phyloP scores from a whole-genome alignment of 306 rosid genomes.

The Sesbania bispinosa region DNA sequence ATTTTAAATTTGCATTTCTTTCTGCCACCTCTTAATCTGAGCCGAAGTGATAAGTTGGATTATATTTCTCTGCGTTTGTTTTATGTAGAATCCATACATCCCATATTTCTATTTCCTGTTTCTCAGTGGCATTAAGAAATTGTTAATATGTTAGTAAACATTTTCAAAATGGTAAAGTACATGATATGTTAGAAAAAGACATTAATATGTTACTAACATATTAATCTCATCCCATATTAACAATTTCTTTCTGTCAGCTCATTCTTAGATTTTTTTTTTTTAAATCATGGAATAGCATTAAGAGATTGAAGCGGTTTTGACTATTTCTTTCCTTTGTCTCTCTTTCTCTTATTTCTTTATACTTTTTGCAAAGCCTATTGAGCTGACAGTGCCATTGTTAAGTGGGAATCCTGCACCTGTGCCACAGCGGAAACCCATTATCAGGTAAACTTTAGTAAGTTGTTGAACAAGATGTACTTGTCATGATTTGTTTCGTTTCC shows the following conservation, averaged over 20 bases:
- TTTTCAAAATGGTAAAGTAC: no score
- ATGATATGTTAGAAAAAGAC: no score
- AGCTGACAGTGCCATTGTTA: conserved; percentile 43
- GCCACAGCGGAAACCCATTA: conserved; percentile 57
- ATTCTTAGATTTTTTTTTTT: no score
- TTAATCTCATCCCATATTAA: no score
- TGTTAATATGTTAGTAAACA: no score
- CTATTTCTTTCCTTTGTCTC: neutral
- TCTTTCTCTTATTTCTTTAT: neutral
- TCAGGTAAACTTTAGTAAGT: conserved; percentile 49
- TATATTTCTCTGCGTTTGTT: neutral
- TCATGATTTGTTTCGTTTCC: neutral
- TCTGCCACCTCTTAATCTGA: neutral
- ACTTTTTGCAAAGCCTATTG: conserved; percentile 53
- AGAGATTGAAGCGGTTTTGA: conserved; percentile 20
- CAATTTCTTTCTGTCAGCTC: no score
- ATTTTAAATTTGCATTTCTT: conserved; percentile 14
- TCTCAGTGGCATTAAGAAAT: neutral
- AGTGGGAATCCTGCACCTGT: conserved; percentile 45
- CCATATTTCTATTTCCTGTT: neutral
- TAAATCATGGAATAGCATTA: neutral
- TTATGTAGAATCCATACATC: neutral
- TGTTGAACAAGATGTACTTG: neutral
- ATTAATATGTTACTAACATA: no score
- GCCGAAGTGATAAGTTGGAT: neutral